Percentiles rank a stretch among this genome's conserved stretches.
phyloP scores from a whole-genome alignment of 1,139 yeast genomes.

The Blastobotrys indianensis region DNA sequence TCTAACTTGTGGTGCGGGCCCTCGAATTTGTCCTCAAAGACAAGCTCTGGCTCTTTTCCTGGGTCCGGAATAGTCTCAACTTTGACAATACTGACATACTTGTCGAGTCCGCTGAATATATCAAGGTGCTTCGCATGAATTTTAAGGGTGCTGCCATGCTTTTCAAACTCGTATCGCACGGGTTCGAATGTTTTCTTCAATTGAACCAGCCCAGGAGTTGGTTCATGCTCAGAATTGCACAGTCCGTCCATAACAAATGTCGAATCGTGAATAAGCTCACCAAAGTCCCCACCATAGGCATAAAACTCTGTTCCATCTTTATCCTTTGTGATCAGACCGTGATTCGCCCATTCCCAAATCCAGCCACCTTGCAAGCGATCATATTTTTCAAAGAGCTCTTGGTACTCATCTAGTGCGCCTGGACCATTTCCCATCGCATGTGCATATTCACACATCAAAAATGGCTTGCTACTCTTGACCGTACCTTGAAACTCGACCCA shows the following conservation, averaged over 20 bases:
- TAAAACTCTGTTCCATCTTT: constrained; percentile 17
- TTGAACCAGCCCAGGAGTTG: constrained; percentile 35
- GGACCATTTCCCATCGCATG: constrained; percentile 41
- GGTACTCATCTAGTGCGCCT: constrained; percentile 34
- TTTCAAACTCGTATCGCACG: constrained; percentile 15
- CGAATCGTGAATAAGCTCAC: constrained; percentile 34
- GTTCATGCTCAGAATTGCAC: constrained; percentile 32
- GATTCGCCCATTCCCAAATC: constrained; percentile 40
- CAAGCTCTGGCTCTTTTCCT: constrained; percentile 1
- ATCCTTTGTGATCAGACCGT: constrained; percentile 29
- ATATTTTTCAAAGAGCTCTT: constrained; percentile 31
- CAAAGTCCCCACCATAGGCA: constrained; percentile 38
- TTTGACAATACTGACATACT: constrained; percentile 8
- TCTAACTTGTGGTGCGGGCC: not conserved
- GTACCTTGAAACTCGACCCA: constrained; percentile 25
- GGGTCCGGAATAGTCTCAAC: not conserved
- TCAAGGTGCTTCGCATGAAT: constrained; percentile 11
- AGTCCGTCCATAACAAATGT: constrained; percentile 38
- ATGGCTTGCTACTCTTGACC: constrained; percentile 27
- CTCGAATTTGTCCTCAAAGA: not conserved
- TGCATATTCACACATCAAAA: constrained; percentile 36
- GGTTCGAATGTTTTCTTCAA: constrained; percentile 34
- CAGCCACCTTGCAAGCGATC: constrained; percentile 35
- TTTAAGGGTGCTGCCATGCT: not conserved
- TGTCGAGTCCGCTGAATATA: constrained; percentile 12